Base-by-base conservation (phyloP, 2,329 filamentous ascomycete species). In the Xylariaceae sp. region DNA sequence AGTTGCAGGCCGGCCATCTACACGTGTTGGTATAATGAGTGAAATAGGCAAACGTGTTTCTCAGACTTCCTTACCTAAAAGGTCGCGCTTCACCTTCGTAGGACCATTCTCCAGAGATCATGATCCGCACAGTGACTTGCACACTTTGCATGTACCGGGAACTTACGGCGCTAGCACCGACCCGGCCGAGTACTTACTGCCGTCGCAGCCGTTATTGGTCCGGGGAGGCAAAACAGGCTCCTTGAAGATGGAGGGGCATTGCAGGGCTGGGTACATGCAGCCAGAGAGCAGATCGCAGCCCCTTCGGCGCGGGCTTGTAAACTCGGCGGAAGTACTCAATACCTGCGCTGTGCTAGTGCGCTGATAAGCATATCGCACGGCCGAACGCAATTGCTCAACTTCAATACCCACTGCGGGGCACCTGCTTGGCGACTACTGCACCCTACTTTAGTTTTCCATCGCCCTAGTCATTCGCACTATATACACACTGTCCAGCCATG, bases 241-340 rank as follows among this genome's bases (percentile, higher is more conserved):
- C 55, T 55, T 48, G 43, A 8, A 34, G 35, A 9, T 7, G 29
- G 43, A 29, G 11, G 47, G 39, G 55, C 55, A 51, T 47, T 46
- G 55, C 55, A 55, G 50, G 51, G 57, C 58, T 60, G 43, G 56
- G 51, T 50, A 52, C 45, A 55, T 54, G 53, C 53, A 53, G 50
- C 44, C 48, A 52, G 9, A 50, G 47, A 50, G 48, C 41, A 50
- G 51, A 52, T 54, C 51, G 37, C 51, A 53, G 50, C 30, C 34
- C 27, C 43, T 39, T 54, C 53, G 44, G 49, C 9, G 35, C 49
- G 43, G 27, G 27, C 9, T 31, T 27, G 11, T 45, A 2, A 43
- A 30, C n/a, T 34, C 27, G 2, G n/a, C 43, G 54, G 44, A 41
- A 2, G 30, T 41, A 26, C 31, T 6, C 11, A 27, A 41, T 50